These are phyloP conservation scores for Solanum arcanum DNA, from an alignment of 257 asterid species.

Conservation along the genomic window DNA sequence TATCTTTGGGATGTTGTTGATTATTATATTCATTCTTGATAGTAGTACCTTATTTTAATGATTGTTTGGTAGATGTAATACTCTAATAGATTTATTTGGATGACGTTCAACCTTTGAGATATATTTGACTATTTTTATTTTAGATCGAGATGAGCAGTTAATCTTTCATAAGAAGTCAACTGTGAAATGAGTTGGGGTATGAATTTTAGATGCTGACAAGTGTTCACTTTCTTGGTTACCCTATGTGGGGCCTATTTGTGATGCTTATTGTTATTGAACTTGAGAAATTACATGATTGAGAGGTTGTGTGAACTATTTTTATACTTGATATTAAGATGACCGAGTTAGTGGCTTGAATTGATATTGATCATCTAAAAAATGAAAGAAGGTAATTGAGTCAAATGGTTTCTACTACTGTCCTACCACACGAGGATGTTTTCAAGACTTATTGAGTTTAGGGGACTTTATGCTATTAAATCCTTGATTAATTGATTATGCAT, in stretches of 20 bases:
- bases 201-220: not conserved
- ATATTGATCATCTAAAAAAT: not conserved
- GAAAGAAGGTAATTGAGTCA: not conserved
- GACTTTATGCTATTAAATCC: not conserved
- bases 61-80: not conserved
- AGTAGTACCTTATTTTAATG: not conserved
- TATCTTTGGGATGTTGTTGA: not conserved
- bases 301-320: not conserved
- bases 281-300: not conserved
- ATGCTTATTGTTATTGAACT: too few relatives aligned
- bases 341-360: not conserved
- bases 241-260: not conserved
- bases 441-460: not conserved
- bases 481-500: not conserved
- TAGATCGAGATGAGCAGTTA: not conserved
- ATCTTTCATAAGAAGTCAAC: not conserved
- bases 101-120: not conserved
- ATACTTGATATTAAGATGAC: not conserved
- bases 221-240: not conserved
- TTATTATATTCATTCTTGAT: not conserved
- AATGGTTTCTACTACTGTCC: not conserved
- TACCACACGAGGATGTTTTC: not conserved
- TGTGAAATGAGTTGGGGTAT: not conserved
- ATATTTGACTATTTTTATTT: not conserved
- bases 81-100: not conserved